Conservation (phyloP, 345 rosid genomes). For the Eucalyptus caleyi region DNA sequence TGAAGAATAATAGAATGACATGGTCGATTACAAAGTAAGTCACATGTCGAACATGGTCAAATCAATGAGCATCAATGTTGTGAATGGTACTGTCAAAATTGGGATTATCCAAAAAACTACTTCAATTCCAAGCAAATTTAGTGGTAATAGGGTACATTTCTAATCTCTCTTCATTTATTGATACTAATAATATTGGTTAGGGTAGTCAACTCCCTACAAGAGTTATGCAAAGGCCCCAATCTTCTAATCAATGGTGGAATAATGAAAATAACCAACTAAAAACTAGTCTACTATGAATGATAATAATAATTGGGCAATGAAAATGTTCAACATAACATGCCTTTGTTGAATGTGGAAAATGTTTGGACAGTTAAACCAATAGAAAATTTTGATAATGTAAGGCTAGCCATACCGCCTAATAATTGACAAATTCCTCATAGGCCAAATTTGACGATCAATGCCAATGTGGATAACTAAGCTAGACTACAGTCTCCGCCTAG, state of each 20-base stretch:
- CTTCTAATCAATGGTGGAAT: too few relatives aligned
- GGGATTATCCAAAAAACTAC: neutral
- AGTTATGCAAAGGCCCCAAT: neutral
- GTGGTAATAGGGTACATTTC: neutral
- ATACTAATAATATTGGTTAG: neutral
- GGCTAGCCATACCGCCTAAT: too few relatives aligned
- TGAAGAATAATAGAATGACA: neutral
- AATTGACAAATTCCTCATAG: too few relatives aligned
- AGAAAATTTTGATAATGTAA: too few relatives aligned
- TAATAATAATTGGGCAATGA: too few relatives aligned
- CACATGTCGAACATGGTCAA: fast-evolving
- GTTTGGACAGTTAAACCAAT: fast-evolving
- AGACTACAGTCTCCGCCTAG: too few relatives aligned
- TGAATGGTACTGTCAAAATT: neutral
- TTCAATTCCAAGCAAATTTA: neutral
- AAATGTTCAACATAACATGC: too few relatives aligned
- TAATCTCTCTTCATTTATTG: neutral
- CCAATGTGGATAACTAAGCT: too few relatives aligned
- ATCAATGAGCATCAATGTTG: neutral
- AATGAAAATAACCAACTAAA: neutral
- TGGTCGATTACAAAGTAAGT: fast-evolving
- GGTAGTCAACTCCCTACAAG: neutral
- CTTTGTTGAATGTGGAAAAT: too few relatives aligned
- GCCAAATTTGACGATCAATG: too few relatives aligned
- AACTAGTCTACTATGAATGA: too few relatives aligned